A percentile compares a stretch with the other conserved stretches of the same genome.
phyloP scores from a whole-genome alignment of 495 filamentous ascomycete genomes.

The Cudoniella acicularis region DNA sequence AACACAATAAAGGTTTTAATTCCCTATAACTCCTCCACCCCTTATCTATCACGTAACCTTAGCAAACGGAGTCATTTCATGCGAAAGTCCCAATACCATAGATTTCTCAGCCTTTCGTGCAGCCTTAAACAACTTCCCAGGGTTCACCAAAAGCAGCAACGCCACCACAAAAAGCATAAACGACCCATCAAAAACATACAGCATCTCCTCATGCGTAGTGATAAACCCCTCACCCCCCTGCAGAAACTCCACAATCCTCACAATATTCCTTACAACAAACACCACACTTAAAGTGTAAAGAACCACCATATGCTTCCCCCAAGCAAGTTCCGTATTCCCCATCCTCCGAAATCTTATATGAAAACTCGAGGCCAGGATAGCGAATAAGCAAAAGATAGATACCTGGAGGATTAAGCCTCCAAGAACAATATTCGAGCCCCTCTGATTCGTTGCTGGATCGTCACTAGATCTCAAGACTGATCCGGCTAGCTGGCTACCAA shows the following conservation, averaged over 20 bases:
- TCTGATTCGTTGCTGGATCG: slow-evolving; percentile 23
- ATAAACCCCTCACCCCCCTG: slow-evolving; percentile 42
- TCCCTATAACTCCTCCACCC: too few relatives aligned
- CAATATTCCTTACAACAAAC: slow-evolving; percentile 53
- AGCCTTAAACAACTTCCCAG: slow-evolving; percentile 12
- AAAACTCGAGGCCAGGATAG: slow-evolving; percentile 36
- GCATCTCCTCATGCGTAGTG: slow-evolving; percentile 12
- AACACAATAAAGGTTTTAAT: too few relatives aligned
- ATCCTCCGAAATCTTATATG: slow-evolving; percentile 18
- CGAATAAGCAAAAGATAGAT: slow-evolving; percentile 45
- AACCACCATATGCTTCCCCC: slow-evolving; percentile 48
- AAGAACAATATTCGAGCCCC: slow-evolving; percentile 40
- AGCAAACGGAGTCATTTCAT: too few relatives aligned
- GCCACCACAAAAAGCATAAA: slow-evolving; percentile 27
- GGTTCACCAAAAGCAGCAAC: slow-evolving; percentile 7
- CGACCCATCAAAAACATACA: slow-evolving; percentile 22
- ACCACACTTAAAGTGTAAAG: slow-evolving; percentile 47
- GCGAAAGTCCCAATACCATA: not conserved
- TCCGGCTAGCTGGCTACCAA: slow-evolving; percentile 33
- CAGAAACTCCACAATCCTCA: slow-evolving; percentile 55
- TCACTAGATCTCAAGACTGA: slow-evolving; percentile 34
- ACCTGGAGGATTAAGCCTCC: slow-evolving; percentile 43
- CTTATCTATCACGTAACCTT: too few relatives aligned
- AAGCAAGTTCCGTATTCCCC: slow-evolving; percentile 17
- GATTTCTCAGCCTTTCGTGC: not conserved